Conservation (phyloP, 2,329 filamentous ascomycete species). For the Fusarium camptoceras region DNA sequence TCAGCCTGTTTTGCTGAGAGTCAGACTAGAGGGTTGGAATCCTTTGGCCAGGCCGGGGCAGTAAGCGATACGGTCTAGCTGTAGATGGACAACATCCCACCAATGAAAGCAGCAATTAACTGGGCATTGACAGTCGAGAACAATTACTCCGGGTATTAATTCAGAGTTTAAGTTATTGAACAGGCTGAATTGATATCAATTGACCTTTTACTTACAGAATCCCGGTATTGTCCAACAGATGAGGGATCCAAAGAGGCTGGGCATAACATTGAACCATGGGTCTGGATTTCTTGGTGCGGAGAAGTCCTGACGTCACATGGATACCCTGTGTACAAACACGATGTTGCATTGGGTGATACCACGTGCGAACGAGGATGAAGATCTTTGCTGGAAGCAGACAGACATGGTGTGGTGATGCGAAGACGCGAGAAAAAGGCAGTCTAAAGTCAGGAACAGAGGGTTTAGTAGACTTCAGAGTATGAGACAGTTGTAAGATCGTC, state of each 20-base stretch:
- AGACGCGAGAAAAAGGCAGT: background rate
- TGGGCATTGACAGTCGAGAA: background rate
- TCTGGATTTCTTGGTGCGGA: conserved; percentile 6
- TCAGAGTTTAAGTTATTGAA: background rate
- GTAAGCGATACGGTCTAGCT: conserved; percentile 1
- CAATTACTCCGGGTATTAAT: background rate
- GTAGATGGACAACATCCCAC: conserved; percentile 1
- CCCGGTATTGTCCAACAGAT: background rate
- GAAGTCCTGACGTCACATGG: conserved; percentile 18
- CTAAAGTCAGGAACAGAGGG: conserved; percentile 6
- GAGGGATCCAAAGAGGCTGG: conserved; percentile 13
- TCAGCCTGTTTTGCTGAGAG: conserved; percentile 12
- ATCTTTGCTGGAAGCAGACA: background rate
- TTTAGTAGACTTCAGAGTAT: background rate
- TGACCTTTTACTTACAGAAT: background rate
- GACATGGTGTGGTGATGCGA: background rate
- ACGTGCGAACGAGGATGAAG: background rate
- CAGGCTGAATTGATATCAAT: background rate
- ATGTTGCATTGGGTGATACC: conserved; percentile 14
- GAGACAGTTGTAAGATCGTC: background rate
- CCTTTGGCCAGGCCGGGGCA: conserved; percentile 26
- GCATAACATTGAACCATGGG: background rate
- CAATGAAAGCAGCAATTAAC: conserved; percentile 1
- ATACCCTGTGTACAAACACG: conserved; percentile 4
- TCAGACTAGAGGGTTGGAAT: background rate